phyloP scores from a whole-genome alignment of 495 filamentous ascomycete genomes.

The Hyaloscypha bicolor region DNA sequence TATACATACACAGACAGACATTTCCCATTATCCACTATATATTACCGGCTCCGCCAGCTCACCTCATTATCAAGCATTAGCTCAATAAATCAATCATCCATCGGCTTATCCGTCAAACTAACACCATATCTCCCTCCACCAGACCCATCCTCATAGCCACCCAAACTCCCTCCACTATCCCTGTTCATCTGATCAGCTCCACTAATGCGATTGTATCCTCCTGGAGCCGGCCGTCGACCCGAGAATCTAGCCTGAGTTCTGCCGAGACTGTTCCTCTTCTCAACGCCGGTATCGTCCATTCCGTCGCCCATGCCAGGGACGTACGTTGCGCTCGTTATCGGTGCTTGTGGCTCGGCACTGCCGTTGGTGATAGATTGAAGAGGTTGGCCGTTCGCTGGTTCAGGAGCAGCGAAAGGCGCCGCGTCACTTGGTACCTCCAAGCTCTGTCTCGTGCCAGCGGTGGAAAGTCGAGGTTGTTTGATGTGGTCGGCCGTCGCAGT shows the following conservation, averaged over 20 bases:
- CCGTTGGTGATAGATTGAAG: slow-evolving; percentile 41
- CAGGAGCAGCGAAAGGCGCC: slow-evolving; percentile 31
- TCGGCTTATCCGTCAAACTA: slow-evolving; percentile 78
- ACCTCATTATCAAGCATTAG: background rate
- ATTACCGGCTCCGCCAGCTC: too few relatives aligned
- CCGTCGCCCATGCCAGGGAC: slow-evolving; percentile 31
- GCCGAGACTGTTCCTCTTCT: slow-evolving; percentile 54
- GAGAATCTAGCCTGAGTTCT: slow-evolving; percentile 39
- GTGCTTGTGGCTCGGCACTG: slow-evolving; percentile 24
- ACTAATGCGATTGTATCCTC: slow-evolving; percentile 40
- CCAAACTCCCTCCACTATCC: slow-evolving; percentile 39
- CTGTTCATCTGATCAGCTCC: slow-evolving; percentile 39
- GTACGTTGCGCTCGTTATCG: slow-evolving; percentile 27
- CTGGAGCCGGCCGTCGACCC: slow-evolving; percentile 35
- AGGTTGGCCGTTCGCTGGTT: slow-evolving; percentile 26
- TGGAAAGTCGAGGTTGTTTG: slow-evolving; percentile 30
- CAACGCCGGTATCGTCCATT: slow-evolving; percentile 39
- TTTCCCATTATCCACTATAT: too few relatives aligned
- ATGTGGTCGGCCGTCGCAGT: slow-evolving; percentile 53
- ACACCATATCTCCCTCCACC: slow-evolving; percentile 56
- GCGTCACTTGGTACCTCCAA: slow-evolving; percentile 62
- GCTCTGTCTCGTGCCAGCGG: slow-evolving; percentile 46
- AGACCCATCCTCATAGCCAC: slow-evolving; percentile 26
- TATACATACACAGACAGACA: too few relatives aligned
- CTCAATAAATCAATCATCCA: slow-evolving; percentile 65